These are phyloP conservation scores for Wickerhamomyces queroliae DNA, from an alignment of 805 yeast genomes.

Conservation along the genomic window DNA sequence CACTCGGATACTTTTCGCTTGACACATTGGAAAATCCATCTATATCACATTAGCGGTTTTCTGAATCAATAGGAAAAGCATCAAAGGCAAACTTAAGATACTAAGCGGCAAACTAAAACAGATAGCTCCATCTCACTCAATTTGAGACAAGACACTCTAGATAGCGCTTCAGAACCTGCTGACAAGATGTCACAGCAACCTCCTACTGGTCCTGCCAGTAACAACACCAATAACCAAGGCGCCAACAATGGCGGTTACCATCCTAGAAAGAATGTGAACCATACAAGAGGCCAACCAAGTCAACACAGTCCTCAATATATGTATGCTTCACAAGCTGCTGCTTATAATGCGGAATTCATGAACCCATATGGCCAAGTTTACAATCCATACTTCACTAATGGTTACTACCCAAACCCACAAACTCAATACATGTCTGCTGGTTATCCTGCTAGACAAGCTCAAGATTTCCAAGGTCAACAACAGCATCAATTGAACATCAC, in stretches of 20 bases:
- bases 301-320: background rate
- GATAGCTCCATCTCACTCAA: no score
- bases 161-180: no score
- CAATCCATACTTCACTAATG: background rate
- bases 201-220: no score
- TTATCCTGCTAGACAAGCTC: background rate
- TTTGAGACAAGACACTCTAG: no score
- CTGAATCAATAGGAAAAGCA: no score
- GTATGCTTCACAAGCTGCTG: background rate
- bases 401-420: background rate
- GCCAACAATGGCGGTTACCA: background rate
- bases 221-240: background rate
- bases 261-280: background rate
- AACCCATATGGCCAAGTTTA: background rate
- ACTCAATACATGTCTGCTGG: background rate
- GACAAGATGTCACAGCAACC: no score
- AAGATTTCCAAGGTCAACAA: conserved; percentile 3
- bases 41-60: no score
- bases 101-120: no score
- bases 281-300: background rate
- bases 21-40: no score
- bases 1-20: no score
- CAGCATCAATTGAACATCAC: conserved; percentile 17
- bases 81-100: no score
- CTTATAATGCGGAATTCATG: background rate